Evolutionary conservation across 2,329 filamentous ascomycete genomes (phyloP), one percentile per base, ranked within the genome.

Genomic region (Onygenales sp.): DNA sequence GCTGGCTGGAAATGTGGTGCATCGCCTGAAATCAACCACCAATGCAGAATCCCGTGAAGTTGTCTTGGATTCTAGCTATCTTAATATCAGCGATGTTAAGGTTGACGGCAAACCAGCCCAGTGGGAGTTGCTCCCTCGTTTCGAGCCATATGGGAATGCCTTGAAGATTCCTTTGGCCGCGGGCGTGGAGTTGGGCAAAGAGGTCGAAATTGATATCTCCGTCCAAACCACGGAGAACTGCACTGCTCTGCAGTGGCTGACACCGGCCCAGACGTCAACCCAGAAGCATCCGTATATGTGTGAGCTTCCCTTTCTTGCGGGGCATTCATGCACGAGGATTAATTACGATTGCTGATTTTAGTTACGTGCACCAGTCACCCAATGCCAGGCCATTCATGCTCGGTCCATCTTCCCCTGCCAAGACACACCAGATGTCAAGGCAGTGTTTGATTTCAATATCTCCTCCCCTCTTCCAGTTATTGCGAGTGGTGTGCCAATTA

Each of bases 361-460:
- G 51, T 34, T 44, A 42, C 13, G 17, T 14, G 42, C 13, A 27
- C 21, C 21, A 76, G 74, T 97, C 75, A 94, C 88, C 44, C 93
- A 97, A 75, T 95, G 91, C 70, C 92, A 98, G 76, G 91, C 92
- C 52, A 97, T 96, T 64, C 91, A 97, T 65, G 89, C 88, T 43
- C 84, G 93, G 56, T 95, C 90, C 47, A 81, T 97, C 56, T 95
- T 97, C 70, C 93, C 93, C 6, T 97, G 92, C 71, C 92, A 97
- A 74, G 93, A 98, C 67, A 97, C 93, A 0, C 93, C 93, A 2
- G 92, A 96, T 67, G 87, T 96, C 63, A 98, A 98, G 76, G 90
- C 88, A n/a, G 94, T 90, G 1, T 90, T 91, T 71, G 84, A 85
- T 57, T 96, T 96, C 75, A 87, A 85, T 64, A 86, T 98, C 65